Percentiles rank a stretch among this genome's conserved stretches.
phyloP scores from a whole-genome alignment of 768 basidiomycete species.

The Cytidiella melzeri region DNA sequence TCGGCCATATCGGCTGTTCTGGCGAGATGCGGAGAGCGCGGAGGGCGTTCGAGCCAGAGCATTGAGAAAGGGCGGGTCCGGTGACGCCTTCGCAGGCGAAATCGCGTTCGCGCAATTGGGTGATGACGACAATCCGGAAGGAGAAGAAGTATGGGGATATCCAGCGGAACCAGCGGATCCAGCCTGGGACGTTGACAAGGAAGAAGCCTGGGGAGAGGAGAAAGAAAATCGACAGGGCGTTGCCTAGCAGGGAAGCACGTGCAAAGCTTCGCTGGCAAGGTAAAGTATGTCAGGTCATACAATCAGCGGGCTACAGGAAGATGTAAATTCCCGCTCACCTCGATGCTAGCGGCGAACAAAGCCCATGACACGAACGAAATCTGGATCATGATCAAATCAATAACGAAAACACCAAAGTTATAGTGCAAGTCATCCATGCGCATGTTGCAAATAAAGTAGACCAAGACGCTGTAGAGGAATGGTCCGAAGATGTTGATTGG shows the following conservation, averaged over 20 bases:
- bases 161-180: conserved; percentile 11
- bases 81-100: conserved; percentile 8
- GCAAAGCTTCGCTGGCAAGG: conserved; percentile 8
- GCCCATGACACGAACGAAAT: conserved; percentile 8
- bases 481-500: conserved; percentile 31
- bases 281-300: conserved; percentile 1
- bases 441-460: conserved; percentile 14
- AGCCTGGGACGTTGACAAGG: conserved; percentile 9
- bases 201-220: conserved; percentile 10
- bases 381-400: conserved; percentile 7
- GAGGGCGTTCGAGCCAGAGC: conserved; percentile 9
- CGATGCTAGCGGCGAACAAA: conserved; percentile 27
- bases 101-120: conserved; percentile 10
- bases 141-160: conserved; percentile 11
- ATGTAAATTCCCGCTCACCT: conserved; percentile 14
- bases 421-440: conserved; percentile 4
- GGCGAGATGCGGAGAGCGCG: conserved; percentile 9
- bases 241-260: conserved; percentile 7
- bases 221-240: conserved; percentile 9
- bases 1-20: conserved; percentile 7
- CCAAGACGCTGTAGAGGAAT: conserved; percentile 15
- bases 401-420: conserved; percentile 4
- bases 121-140: conserved; percentile 10
- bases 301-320: background rate
- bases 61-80: conserved; percentile 6